A percentile compares a stretch with the other conserved stretches of the same genome.
These are phyloP conservation scores for Castanea mollissima DNA, from an alignment of 306 rosid genomes.

Conservation along the genomic window DNA sequence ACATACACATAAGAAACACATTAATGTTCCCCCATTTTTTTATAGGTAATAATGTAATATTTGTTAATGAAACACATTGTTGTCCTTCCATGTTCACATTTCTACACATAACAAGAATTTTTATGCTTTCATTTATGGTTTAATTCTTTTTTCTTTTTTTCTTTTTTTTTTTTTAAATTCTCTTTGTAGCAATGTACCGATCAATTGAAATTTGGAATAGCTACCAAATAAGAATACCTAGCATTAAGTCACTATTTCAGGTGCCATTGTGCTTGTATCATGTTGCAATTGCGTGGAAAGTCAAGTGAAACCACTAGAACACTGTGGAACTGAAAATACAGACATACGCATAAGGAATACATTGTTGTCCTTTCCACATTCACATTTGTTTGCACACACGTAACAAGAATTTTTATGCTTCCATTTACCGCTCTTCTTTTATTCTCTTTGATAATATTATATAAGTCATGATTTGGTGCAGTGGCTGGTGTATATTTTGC, in stretches of 20 bases:
- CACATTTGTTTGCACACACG: background rate
- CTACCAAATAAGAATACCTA: background rate
- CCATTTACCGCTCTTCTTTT: background rate
- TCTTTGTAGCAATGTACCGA: background rate
- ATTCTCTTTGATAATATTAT: slow-evolving; percentile 15
- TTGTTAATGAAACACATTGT: too few species aligned
- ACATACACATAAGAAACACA: too few species aligned
- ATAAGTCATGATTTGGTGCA: slow-evolving; percentile 36
- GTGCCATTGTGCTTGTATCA: background rate
- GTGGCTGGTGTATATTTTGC: slow-evolving; percentile 94
- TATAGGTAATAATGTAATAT: too few species aligned
- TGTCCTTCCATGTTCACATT: background rate
- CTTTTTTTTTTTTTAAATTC: too few species aligned
- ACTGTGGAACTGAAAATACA: too few species aligned
- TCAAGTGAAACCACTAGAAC: background rate
- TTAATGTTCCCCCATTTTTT: too few species aligned
- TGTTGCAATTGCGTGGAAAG: background rate
- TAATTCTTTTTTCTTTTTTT: too few species aligned
- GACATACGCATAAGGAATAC: too few species aligned
- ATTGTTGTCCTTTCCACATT: background rate
- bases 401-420: background rate
- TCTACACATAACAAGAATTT: background rate
- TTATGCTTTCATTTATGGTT: background rate
- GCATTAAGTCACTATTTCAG: background rate
- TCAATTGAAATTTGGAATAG: background rate